Base-by-base conservation (phyloP, 2,329 filamentous ascomycete genomes). In the Ophiocordyceps polyrhachis-furcata region DNA sequence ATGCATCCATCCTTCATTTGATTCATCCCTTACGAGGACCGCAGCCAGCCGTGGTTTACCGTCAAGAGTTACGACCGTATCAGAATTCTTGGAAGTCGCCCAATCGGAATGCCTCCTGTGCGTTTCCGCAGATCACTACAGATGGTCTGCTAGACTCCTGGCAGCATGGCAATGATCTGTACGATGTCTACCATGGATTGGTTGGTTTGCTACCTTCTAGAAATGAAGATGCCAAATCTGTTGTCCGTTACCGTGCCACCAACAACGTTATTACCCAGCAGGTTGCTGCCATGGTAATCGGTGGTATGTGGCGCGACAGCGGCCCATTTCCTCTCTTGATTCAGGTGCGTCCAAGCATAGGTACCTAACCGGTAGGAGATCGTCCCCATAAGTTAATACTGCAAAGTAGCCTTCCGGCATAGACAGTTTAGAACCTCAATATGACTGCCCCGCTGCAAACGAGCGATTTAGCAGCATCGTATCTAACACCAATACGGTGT, bases 261-360 rank as follows among this genome's bases (percentile, higher is more conserved):
- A 83, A 83, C 57, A 91, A 91, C 60, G 69, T 78, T 43, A 89
- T 93, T 55, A 91, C 85, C 2, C 81, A 75, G 53, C 81, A 91
- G 60, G 83, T 89, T 15, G 82, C 81, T 12, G 74, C 79, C 46
- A 84, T 85, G 74, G 59, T 89, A 7, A 69, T 86, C 45, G 65
- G 71, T 46, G 84, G 80, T 46, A 85, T 86, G 77, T 82, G 74
- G 61, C 62, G 62, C 0, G 59, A 60, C 0, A 56, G 60, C 0
- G 58, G 58, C 0, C 53, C 65, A 1, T 55, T 66, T 1, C 69
- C 71, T 1, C 55, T 80, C 0, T 52, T 66, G 20, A 60, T 76
- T 21, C 64, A 76, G 49, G 56, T 57, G 52, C 44, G 49, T 19
- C 42, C 31, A 28, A 13, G 14, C 7, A 14, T 15, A 11, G 5